A percentile compares a stretch with the other conserved stretches of the same genome.
phyloP scores from a whole-genome alignment of 768 basidiomycete species.

The Amanita rubescens region DNA sequence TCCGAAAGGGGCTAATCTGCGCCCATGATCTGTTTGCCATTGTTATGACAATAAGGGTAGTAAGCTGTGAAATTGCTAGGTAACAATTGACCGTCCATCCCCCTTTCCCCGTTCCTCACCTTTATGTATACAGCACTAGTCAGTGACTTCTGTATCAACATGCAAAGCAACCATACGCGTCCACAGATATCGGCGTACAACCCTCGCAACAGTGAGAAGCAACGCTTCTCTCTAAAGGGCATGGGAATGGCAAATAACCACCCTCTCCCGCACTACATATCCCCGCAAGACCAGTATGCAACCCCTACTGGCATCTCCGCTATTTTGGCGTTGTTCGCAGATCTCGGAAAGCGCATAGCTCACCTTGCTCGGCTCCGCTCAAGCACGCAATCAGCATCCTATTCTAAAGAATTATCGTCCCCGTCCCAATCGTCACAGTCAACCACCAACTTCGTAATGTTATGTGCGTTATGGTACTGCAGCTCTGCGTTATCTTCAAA shows the following conservation, averaged over 20 bases:
- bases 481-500: conserved; percentile 92
- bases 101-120: not conserved
- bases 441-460: conserved; percentile 53
- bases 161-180: not conserved
- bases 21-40: not conserved
- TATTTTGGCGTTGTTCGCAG: not conserved
- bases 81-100: not conserved
- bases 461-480: conserved; percentile 90
- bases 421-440: conserved; percentile 14
- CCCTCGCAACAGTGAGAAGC: conserved; percentile 2
- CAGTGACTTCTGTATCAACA: not conserved
- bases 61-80: not conserved
- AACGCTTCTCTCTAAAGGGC: conserved; percentile 5
- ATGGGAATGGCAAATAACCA: not conserved
- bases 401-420: not conserved
- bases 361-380: not conserved
- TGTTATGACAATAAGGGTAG: not conserved
- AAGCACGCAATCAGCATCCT: not conserved
- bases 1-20: too few species aligned
- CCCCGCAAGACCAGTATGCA: not conserved
- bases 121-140: not conserved
- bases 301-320: not conserved
- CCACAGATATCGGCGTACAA: not conserved
- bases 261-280: not conserved
- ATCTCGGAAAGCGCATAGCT: not conserved